Base-by-base conservation (phyloP, 2,329 filamentous ascomycete genomes). In the Didymosphaeria variabile region DNA sequence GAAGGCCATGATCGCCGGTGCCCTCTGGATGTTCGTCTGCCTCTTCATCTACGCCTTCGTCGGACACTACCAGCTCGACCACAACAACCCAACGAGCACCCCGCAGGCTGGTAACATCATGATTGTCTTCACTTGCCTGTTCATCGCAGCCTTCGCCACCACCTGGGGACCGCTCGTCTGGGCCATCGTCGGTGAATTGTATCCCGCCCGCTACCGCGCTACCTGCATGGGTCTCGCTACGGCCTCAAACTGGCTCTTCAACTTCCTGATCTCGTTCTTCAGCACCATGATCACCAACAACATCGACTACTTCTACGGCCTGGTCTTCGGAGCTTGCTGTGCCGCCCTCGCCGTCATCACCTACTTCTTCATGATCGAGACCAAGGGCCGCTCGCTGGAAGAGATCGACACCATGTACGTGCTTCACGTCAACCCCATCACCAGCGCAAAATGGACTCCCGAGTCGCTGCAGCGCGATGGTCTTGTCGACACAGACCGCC, bases 291-390 rank as follows among this genome's bases (percentile, higher is more conserved):
- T 94, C 74, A 91, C 88, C 0, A 80, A 83, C 0, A 84, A 85
- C 2, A 93, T 93, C 60, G 85, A 90, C 67, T 93, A 90, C 77
- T 84, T 84, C 2, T 92, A 91, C 70, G 91, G 91, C 3, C 91
- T 92, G 60, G 88, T 94, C 42, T 94, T 94, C 75, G 91, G 90
- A 0, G 88, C 83, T 0, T 92, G 88, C 73, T 90, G 91, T 64
- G 79, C 91, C 19, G 79, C 86, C 0, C 90, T 86, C 0, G 86
- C 87, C 1, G 66, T 88, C 0, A 75, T 93, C 34, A 89, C 93
- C 47, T 94, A 90, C 81, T 91, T 94, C 80, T 93, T 93, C 77
- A 86, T 93, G 66, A 87, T 91, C 51, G 91, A 94, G 76, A 90
- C 88, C 45, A 89, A 91, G 75, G 91, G 88, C 59, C 87, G 90